phyloP scores from a whole-genome alignment of 441 rosid genomes.

The Brassica balearica region DNA sequence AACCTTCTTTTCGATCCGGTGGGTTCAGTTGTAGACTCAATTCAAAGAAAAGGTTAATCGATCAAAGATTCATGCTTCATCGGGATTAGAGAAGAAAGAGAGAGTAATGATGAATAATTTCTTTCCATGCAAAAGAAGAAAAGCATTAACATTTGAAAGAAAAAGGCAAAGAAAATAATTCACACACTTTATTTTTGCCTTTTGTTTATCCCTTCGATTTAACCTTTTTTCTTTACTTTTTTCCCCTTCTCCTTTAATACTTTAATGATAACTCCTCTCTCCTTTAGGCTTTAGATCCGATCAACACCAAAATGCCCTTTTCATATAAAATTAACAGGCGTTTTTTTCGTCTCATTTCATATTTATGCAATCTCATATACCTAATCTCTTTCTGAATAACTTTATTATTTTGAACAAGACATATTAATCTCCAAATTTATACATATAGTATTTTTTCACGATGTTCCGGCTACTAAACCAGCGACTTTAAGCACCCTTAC shows the following conservation, averaged over 20 bases:
- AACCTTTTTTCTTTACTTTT: constrained; percentile 41
- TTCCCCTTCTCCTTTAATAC: constrained; percentile 36
- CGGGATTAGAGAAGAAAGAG: constrained; percentile 49
- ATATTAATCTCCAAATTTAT: background rate
- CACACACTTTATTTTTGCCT: constrained; percentile 20
- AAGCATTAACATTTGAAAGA: constrained; percentile 40
- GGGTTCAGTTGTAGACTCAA: constrained; percentile 39
- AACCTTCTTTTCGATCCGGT: constrained; percentile 37
- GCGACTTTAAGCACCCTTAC: background rate
- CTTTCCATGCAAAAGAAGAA: constrained; percentile 48
- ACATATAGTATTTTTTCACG: background rate
- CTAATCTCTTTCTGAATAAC: constrained; percentile 21
- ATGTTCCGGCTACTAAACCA: background rate
- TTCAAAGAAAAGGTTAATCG: constrained; percentile 36
- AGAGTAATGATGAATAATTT: constrained; percentile 38
- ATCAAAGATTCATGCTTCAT: constrained; percentile 45
- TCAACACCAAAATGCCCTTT: constrained; percentile 43
- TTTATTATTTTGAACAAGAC: background rate
- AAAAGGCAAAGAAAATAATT: constrained; percentile 36
- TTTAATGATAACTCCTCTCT: constrained; percentile 38
- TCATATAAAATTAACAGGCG: constrained; percentile 35
- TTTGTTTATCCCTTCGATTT: constrained; percentile 38
- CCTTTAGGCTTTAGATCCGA: constrained; percentile 41
- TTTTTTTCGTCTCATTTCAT: constrained; percentile 20
- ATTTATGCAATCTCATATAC: constrained; percentile 2